phyloP scores from a whole-genome alignment of 805 yeast species.

The Nakazawaea pomicola region DNA sequence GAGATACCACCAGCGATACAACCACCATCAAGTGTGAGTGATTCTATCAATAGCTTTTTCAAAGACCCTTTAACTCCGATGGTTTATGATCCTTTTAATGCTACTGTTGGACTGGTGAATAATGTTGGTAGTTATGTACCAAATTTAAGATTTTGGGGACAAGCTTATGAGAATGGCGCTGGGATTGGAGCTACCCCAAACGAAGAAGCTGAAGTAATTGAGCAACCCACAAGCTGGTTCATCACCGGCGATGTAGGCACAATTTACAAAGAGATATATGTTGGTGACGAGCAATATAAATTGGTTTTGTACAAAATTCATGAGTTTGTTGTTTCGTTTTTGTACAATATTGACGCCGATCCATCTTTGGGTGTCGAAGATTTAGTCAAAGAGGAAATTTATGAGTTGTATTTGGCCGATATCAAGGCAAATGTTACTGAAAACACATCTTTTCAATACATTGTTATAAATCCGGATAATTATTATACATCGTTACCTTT shows the following conservation, averaged over 20 bases:
- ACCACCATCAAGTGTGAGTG: conserved; percentile 17
- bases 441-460: conserved; percentile 4
- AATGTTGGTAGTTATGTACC: conserved; percentile 1
- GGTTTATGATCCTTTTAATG: conserved; percentile 25
- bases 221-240: background rate
- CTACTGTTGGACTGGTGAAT: conserved; percentile 20
- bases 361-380: background rate
- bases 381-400: background rate
- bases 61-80: conserved; percentile 22
- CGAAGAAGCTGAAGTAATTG: background rate
- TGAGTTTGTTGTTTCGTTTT: background rate
- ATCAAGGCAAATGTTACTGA: background rate
- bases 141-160: background rate
- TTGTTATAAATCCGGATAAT: background rate
- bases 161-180: background rate
- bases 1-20: conserved; percentile 2
- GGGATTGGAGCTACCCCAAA: no score
- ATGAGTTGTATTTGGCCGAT: conserved; percentile 2
- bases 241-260: background rate
- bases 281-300: background rate
- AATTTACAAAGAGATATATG: background rate
- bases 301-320: conserved; percentile 3
- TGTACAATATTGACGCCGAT: background rate
- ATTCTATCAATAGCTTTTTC: conserved; percentile 15
- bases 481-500: conserved; percentile 4